Evolutionary conservation across 495 filamentous ascomycete genomes (phyloP).

Genomic region (Hypoxylon fragiforme): DNA sequence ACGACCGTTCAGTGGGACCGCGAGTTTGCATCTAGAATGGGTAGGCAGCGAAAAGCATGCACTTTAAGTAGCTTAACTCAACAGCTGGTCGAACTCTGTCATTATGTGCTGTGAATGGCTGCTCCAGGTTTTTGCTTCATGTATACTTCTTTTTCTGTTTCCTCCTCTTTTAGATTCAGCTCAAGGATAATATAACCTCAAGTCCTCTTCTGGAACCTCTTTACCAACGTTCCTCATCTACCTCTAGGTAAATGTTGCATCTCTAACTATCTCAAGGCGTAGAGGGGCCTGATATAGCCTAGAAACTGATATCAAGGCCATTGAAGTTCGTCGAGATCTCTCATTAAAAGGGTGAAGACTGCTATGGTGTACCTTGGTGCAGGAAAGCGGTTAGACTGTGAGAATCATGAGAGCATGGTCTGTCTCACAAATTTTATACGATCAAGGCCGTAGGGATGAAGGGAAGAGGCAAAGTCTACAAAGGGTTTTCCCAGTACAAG

Average conservation of each 20-base stretch:
- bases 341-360: conserved; percentile 6
- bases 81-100: conserved; percentile 7
- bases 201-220: background rate
- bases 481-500: conserved; percentile 13
- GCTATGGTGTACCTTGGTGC: conserved; percentile 8
- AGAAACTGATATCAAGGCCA: conserved; percentile 2
- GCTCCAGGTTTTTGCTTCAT: conserved; percentile 3
- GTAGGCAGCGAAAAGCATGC: conserved; percentile 4
- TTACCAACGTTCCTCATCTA: conserved; percentile 12
- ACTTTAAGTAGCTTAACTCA: conserved; percentile 1
- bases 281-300: conserved; percentile 1
- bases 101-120: conserved; percentile 13
- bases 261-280: conserved; percentile 4
- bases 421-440: conserved; percentile 6
- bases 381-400: conserved; percentile 12
- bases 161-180: conserved; percentile 6
- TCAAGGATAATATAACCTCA: background rate
- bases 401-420: conserved; percentile 12
- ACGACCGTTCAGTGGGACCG: background rate
- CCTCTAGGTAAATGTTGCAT: conserved; percentile 11
- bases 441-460: conserved; percentile 5
- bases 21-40: conserved; percentile 8
- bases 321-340: conserved; percentile 1
- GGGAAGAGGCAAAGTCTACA: conserved; percentile 28
- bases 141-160: conserved; percentile 4